Evolutionary conservation across 2,329 filamentous ascomycete species (phyloP).

Genomic region (Sporothrix humicola): DNA sequence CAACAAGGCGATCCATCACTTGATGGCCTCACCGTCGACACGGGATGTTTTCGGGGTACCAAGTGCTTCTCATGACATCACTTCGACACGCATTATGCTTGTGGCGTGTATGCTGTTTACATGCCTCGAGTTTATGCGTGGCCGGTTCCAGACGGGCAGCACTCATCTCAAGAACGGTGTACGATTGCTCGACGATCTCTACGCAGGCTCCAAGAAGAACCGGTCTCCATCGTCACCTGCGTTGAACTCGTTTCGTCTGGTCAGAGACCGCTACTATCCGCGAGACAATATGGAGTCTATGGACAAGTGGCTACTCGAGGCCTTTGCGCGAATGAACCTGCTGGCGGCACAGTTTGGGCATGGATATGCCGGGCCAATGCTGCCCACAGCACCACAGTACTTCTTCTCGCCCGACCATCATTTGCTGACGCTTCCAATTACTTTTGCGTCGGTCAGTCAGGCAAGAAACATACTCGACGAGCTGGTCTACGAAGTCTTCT

Average conservation of each 20-base stretch:
- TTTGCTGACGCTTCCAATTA: not conserved
- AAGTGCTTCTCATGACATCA: not conserved
- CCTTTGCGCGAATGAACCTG: slow-evolving; percentile 6
- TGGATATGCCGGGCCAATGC: not conserved
- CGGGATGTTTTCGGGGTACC: not conserved
- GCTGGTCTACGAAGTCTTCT: slow-evolving; percentile 6
- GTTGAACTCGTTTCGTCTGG: not conserved
- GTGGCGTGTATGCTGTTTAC: slow-evolving; percentile 25
- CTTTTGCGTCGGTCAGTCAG: slow-evolving; percentile 1
- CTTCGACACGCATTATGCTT: not conserved
- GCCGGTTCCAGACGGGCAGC: slow-evolving; percentile 19
- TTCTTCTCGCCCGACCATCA: slow-evolving; percentile 21
- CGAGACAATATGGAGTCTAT: not conserved
- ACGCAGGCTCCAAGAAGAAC: not conserved
- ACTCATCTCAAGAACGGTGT: slow-evolving; percentile 3
- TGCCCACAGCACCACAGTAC: not conserved
- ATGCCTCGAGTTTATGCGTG: slow-evolving; percentile 25
- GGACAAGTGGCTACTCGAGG: slow-evolving; percentile 17
- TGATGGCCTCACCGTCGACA: not conserved
- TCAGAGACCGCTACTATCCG: not conserved
- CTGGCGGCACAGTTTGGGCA: slow-evolving; percentile 16
- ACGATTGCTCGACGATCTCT: not conserved
- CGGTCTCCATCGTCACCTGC: not conserved
- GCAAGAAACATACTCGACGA: slow-evolving; percentile 8
- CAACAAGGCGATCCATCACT: slow-evolving; percentile 24